Evolutionary conservation across 768 basidiomycete genomes (phyloP), one percentile per base, ranked within the genome.

Genomic region (Porpolomopsis calyptriformis): DNA sequence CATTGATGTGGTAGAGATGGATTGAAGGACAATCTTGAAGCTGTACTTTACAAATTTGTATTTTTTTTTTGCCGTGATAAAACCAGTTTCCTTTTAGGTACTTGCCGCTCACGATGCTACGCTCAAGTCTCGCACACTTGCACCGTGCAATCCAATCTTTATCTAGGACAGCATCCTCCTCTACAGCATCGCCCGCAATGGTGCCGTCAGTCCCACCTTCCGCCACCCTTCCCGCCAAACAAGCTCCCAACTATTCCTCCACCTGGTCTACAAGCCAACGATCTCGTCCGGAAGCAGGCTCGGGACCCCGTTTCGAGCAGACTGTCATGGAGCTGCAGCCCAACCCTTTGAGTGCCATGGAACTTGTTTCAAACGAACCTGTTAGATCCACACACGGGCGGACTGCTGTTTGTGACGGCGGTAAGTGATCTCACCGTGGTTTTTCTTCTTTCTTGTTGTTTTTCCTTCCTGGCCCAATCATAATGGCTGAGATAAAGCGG

Each of bases 371-470:
- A 40, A 72, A 87, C 52, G 91, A 96, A 62, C 92, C 94, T 6
- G 76, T 94, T 46, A 73, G 84, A 43, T 59, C 91, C 37, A 82
- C 94, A 8, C 64, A 88, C 37, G 85, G 80, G 16, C 74, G 94
- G 55, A 89, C 80, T 63, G 92, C 91, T 2, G 72, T 82, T 40
- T 99, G 96, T 61, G 94, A 99, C 61, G 96, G 96, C 57, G 94
- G 96, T 97, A 53, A 55, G 88, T 70, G 27, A 26, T 18, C 20
- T 26, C 44, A 14, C 3, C 14, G 10, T 31, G 18, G 9, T 25
- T 35, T n/a, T 41, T 20, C 19, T 20, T 18, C 24, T 24, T 45
- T n/a, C 27, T 16, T 47, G 34, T 3, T 18, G 45, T 4, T 41
- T 29, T 37, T 45, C 8, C 18, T 29, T 43, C 35, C 48, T 31